Base-by-base conservation (phyloP, 2,329 filamentous ascomycete genomes). In the Xylaria sp. region DNA sequence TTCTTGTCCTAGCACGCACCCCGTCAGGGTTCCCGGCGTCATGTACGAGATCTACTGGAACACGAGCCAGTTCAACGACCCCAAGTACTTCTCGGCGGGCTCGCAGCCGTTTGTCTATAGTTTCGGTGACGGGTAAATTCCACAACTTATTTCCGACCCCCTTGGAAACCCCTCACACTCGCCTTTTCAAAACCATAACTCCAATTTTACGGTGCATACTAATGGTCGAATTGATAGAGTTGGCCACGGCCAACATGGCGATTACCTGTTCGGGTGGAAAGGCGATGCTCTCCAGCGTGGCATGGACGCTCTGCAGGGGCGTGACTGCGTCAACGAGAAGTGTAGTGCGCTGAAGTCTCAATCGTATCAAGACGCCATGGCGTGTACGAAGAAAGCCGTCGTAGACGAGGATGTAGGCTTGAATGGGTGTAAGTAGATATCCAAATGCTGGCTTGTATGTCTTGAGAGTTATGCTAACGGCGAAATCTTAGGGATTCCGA, bases 91-190 rank as follows among this genome's bases (percentile, higher is more conserved):
- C 59, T 60, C 59, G 38, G 61, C 21, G 19, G 63, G 65, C 60
- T 66, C 64, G 54, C 68, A 70, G 63, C 68, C 68, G 3, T 82
- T 75, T 55, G 75, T 76, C 59, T 82, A 80, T 49, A 81, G 71
- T 51, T 72, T 67, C 49, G 73, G 74, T 28, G 74, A 75, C 55
- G 52, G 61, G 66, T 68, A 67, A n/a, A 61, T 63, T 55, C 25
- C 28, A 33, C 15, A 2, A 49, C 50, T 49, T 55, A 42, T 14
- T 60, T 53, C 51, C 12, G 38, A 6, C 43, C 31, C 33, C 33
- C 23, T 45, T 37, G 6, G 28, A 28, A 49, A 4, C 11, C n/a
- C 11, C 33, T 55, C n/a, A 47, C 50, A 33, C 17, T 49, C 4
- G 21, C 7, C 31, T 19, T 55, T 60, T 49, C 33, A 55, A 49